Evolutionary conservation across 257 asterid genomes (phyloP).

Genomic region (Przewalskia tangutica): DNA sequence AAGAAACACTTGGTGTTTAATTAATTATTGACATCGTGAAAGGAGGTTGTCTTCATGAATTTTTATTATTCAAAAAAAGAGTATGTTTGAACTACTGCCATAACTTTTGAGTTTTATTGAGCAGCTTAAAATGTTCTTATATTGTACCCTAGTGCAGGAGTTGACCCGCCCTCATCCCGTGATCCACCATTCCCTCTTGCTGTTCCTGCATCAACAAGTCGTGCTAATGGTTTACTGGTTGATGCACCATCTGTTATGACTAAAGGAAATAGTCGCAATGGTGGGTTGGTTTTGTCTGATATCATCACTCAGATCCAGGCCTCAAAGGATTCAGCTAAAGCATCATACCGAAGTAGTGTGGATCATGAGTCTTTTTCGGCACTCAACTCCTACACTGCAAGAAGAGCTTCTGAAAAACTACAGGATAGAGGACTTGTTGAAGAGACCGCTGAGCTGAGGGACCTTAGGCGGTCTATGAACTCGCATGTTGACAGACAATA

Average conservation of each 20-base stretch:
- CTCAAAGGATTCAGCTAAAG: conserved; percentile 75
- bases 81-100: not conserved
- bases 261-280: conserved; percentile 66
- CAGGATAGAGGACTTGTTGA: conserved; percentile 56
- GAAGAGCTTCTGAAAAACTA: conserved; percentile 65
- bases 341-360: conserved; percentile 42
- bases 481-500: conserved; percentile 53
- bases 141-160: conserved; percentile 97
- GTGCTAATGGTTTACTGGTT: conserved; percentile 31
- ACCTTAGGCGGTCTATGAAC: conserved; percentile 54
- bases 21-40: not conserved
- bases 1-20: not conserved
- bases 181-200: conserved; percentile 98
- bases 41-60: not conserved
- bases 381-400: conserved; percentile 60
- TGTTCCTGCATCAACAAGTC: conserved; percentile 84
- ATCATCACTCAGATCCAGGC: conserved; percentile 92
- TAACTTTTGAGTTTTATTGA: conserved; percentile 19
- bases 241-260: conserved; percentile 48
- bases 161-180: conserved; percentile 98
- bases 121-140: conserved; percentile 34
- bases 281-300: conserved; percentile 83
- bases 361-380: conserved; percentile 49
- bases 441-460: conserved; percentile 65
- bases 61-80: not conserved